Evolutionary conservation across 202 grass and related monocot genomes (phyloP), one percentile per base, ranked within the genome.

Genomic region (Schoenoplectus triqueter): DNA sequence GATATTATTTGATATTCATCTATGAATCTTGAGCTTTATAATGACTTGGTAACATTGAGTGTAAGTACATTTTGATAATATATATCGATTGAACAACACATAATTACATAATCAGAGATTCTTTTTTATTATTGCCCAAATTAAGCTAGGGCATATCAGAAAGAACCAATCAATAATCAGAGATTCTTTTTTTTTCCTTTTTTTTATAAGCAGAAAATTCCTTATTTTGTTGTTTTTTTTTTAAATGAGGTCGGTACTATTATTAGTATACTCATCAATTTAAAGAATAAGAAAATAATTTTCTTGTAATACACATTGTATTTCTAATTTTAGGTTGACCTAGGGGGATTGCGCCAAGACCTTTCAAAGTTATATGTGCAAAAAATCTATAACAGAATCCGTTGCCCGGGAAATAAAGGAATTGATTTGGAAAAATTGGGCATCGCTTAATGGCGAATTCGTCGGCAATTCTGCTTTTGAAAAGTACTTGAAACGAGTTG

Each of bases 341-440:
- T 50, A 11, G 7, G 78, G 78, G 1, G 66, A 66, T 14, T 42
- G 74, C 4, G 19, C 20, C 39, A 80, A 86, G 61, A 61, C 62
- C 22, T 55, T 85, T 50, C 84, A 67, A 17, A 78, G 84, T 42
- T 78, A 41, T 3, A 78, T 85, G 84, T 40, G 60, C n/a, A 40
- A 66, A 14, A 78, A 6, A 49, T 18, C 3, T 50, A 56, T 41
- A 19, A 64, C 18, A 5, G 67, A 70, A 45, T 15, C 13, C 2
- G 1, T 70, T 70, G 67, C 67, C 17, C 41, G 41, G 6, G 42
- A 17, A 70, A 47, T 70, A n/a, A n/a, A 70, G 40, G 41, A 70
- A 70, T 3, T 70, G 48, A 86, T 82, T 19, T 59, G 13, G n/a
- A 5, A 42, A 14, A 3, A 82, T 4, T 87, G 78, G 77, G 73